phyloP scores from a whole-genome alignment of 164 flowering plant genomes.

The Aristolochia fimbriata region DNA sequence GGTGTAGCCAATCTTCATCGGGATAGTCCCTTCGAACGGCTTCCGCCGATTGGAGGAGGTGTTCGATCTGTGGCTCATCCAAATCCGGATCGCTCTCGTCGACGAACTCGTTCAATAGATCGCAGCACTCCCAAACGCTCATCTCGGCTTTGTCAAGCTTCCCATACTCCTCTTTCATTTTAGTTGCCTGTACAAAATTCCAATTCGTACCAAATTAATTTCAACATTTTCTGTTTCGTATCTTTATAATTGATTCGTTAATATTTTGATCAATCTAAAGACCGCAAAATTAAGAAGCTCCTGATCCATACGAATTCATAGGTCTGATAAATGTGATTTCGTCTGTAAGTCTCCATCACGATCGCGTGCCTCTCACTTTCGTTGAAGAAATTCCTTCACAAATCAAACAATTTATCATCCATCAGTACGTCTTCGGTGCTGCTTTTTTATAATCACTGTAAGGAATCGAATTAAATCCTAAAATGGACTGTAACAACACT shows the following conservation, averaged over 20 bases:
- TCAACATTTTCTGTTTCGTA: too few species aligned
- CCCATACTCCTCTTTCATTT: slow-evolving; percentile 28
- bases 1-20: slow-evolving; percentile 35
- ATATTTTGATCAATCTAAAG: too few species aligned
- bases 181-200: slow-evolving; percentile 14
- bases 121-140: slow-evolving; percentile 43
- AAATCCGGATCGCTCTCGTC: slow-evolving; percentile 40
- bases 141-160: slow-evolving; percentile 21
- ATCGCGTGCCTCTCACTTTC: slow-evolving; percentile 18
- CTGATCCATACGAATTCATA: slow-evolving; percentile 25
- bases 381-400: slow-evolving; percentile 23
- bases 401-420: not conserved
- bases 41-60: slow-evolving; percentile 32
- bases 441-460: not conserved
- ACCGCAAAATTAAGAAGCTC: too few species aligned
- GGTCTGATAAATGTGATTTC: slow-evolving; percentile 27
- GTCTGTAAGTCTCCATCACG: slow-evolving; percentile 25
- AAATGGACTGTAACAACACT: too few species aligned
- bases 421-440: too few species aligned
- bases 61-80: slow-evolving; percentile 39
- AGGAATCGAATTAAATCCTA: not conserved
- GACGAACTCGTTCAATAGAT: slow-evolving; percentile 28
- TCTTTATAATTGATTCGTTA: too few species aligned
- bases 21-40: slow-evolving; percentile 38
- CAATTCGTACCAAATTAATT: not conserved